Evolutionary conservation across 129 eudicot genomes (phyloP).

Genomic region (Flaveria brownii): DNA sequence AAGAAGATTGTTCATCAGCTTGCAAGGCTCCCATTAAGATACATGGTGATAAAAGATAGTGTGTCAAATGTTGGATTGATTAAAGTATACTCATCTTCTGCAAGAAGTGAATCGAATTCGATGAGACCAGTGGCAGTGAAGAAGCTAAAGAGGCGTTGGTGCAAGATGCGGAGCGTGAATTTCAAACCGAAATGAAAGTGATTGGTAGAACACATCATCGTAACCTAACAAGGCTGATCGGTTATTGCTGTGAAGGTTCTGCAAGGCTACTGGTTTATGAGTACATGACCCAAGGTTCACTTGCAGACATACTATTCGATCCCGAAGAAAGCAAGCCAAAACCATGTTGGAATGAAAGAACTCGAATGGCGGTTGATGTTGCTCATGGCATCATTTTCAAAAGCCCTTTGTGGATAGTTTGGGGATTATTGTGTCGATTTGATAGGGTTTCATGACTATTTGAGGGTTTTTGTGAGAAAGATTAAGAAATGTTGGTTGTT

Average conservation of each 20-base stretch:
- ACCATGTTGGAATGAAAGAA: slow-evolving; percentile 31
- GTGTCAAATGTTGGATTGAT: slow-evolving; percentile 14
- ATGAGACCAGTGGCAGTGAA: slow-evolving; percentile 43
- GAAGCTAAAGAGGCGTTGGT: background rate
- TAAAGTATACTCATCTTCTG: slow-evolving; percentile 2
- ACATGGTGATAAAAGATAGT: background rate
- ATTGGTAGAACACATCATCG: slow-evolving; percentile 51
- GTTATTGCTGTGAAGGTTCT: slow-evolving; percentile 45
- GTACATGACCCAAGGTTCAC: slow-evolving; percentile 52
- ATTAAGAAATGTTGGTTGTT: too few species aligned
- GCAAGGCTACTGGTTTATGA: slow-evolving; percentile 42
- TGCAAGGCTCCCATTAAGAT: slow-evolving; percentile 46
- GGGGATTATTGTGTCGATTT: too few species aligned
- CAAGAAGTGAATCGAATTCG: slow-evolving; percentile 3
- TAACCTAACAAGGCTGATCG: slow-evolving; percentile 36
- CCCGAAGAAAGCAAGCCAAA: slow-evolving; percentile 17
- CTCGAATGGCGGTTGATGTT: slow-evolving; percentile 26
- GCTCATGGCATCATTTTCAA: slow-evolving; percentile 26
- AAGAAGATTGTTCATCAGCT: slow-evolving; percentile 34
- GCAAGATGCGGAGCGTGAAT: slow-evolving; percentile 40
- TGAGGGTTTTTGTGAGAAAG: too few species aligned
- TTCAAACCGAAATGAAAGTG: slow-evolving; percentile 43
- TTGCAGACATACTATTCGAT: slow-evolving; percentile 38
- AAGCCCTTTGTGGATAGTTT: too few species aligned
- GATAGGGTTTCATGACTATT: too few species aligned